Base-by-base conservation (phyloP, 78 protist genomes). In the Paratrimastix pyriformis region DNA sequence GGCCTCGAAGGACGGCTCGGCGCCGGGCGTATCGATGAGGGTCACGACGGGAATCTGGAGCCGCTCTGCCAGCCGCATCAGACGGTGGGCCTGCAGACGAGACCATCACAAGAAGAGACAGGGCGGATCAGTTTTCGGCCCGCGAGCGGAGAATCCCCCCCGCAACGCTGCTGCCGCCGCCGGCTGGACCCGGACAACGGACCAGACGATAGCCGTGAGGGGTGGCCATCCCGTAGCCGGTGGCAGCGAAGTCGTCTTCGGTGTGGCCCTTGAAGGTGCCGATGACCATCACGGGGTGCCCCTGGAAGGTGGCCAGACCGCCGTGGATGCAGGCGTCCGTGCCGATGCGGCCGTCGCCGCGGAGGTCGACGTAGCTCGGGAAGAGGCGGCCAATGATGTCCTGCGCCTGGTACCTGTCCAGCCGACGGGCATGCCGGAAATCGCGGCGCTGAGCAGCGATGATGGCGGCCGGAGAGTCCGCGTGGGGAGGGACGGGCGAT, bases 1-100 rank as follows among this genome's bases (percentile, higher is more conserved):
- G 32, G 79, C 66, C 18, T 15, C 65, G 62, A 80, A 80, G 8
- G 84, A 80, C 24, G 84, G 84, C 18, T 45, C 4, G 11, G 84
- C 84, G 32, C 84, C 84, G 57, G 35, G n/a, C 8, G 84, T 80
- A 59, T 80, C 84, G 39, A 80, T 55, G 43, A 80, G 45, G 45
- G 84, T 38, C 21, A 80, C 29, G n/a, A 38, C 60, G 45, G 84
- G 84, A 9, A 80, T 13, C 21, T 38, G 29, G 57, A 80, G 60
- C 29, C 8, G 57, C 74, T 80, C 84, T 4, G 84, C 84, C 29
- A 80, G 84, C 35, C 58, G n/a, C 59, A 79, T 45, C 18, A 79
- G 65, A 8, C 83, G 80, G 35, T 33, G 70, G 43, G 72, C n/a
- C n/a, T n/a, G n/a, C n/a, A n/a, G n/a, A n/a, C n/a, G n/a, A n/a